Base-by-base conservation (phyloP, 176 grass and related monocot species). In the Juncus inflexus region DNA sequence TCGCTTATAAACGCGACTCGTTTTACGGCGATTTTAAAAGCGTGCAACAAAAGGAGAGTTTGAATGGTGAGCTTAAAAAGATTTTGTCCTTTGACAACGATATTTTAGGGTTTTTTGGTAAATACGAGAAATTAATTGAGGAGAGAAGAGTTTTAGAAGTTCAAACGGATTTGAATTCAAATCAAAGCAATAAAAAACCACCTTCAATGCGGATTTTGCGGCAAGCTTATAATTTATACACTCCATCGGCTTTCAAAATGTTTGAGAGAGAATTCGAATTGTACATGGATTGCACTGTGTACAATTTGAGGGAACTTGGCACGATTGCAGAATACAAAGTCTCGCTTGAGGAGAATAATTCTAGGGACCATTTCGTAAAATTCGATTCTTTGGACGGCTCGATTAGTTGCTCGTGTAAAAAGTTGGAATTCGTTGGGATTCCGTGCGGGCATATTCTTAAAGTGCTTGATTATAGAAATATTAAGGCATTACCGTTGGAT, bases 231-330 rank as follows among this genome's bases (percentile, higher is more conserved):
- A 87, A 83, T 90, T 79, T 65, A 16, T 87, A 96, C 65, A 96
- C 91, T 12, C 87, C 91, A 69, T 66, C 87, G 62, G 91, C 87
- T 58, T 90, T 87, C 79, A 87, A 87, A 85, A 90, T 96, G 91
- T 96, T 96, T 76, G 91, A 96, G 76, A 87, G 56, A 65, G 84
- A 96, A 68, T 96, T 96, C 87, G 91, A 96, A 63, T 78, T 87
- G 72, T 96, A 87, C 81, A 96, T 96, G 84, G 87, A 90, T 78
- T 96, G 91, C 72, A 83, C 87, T 76, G 66, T 96, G 64, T 96
- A 87, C 74, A 85, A 53, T 58, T 85, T 58, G 80, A 76, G 81
- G 4, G 79, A 90, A 58, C 75, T 80, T 63, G 84, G 81, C 42
- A 81, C 91, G 35, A 73, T 85, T 64, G 87, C 70, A n/a, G 73